Conservation (phyloP, 2,329 filamentous ascomycete genomes). For the Huntiella omanensis region DNA sequence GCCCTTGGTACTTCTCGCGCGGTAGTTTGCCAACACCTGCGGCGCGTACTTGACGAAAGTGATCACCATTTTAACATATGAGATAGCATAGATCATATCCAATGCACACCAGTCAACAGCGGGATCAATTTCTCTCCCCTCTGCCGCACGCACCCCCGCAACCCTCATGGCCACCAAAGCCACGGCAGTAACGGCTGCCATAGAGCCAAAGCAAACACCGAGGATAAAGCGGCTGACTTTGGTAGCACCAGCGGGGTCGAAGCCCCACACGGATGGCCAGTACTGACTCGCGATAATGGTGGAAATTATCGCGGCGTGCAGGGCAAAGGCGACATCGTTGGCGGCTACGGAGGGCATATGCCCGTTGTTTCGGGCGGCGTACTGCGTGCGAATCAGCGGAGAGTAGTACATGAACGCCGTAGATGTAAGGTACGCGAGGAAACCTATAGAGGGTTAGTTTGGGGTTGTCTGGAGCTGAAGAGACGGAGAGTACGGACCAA, state of each 20-base stretch:
- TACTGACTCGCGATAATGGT: conserved; percentile 58
- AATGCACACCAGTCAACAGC: conserved; percentile 38
- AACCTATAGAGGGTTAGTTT: conserved; percentile 28
- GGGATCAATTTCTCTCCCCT: conserved; percentile 16
- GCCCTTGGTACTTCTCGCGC: conserved; percentile 65
- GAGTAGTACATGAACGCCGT: conserved; percentile 64
- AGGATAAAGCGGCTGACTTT: conserved; percentile 42
- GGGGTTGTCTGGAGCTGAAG: not conserved
- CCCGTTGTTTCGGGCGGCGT: conserved; percentile 58
- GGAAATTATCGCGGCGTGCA: conserved; percentile 59
- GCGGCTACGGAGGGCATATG: conserved; percentile 67
- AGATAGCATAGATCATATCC: conserved; percentile 48
- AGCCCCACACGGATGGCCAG: conserved; percentile 62
- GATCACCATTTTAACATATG: conserved; percentile 75
- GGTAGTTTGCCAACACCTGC: conserved; percentile 66
- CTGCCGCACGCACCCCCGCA: conserved; percentile 14
- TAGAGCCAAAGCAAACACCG: conserved; percentile 49
- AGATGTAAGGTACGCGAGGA: conserved; percentile 56
- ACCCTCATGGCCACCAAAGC: conserved; percentile 26
- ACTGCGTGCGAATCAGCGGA: conserved; percentile 57
- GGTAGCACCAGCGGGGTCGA: conserved; percentile 38
- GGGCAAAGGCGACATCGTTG: conserved; percentile 80
- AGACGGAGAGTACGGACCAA: conserved; percentile 23
- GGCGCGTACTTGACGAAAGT: conserved; percentile 89
- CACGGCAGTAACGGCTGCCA: conserved; percentile 37